phyloP scores from a whole-genome alignment of 1,284 basidiomycete genomes.

The Cerioporus squamosus region DNA sequence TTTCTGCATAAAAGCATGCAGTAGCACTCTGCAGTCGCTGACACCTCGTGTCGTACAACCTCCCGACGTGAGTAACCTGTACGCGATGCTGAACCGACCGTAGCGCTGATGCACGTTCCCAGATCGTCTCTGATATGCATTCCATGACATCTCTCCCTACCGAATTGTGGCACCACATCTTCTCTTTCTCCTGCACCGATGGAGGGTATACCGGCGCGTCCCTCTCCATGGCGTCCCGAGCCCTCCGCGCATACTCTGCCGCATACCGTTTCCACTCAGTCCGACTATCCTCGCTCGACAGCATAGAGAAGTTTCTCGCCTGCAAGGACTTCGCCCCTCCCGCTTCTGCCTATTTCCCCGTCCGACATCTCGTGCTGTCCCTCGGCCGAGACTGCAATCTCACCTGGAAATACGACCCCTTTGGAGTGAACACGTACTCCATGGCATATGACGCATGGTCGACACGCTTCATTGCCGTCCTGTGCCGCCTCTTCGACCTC shows the following conservation, averaged over 20 bases:
- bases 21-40: too few relatives aligned
- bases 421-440: not conserved
- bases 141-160: conserved; percentile 1
- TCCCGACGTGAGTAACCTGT: too few relatives aligned
- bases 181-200: conserved; percentile 11
- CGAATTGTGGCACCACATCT: conserved; percentile 9
- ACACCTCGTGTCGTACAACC: too few relatives aligned
- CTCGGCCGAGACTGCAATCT: conserved; percentile 5
- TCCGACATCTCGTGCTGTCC: conserved; percentile 12
- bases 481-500: conserved; percentile 3
- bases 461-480: not conserved
- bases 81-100: too few relatives aligned
- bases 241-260: conserved; percentile 6
- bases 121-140: not conserved
- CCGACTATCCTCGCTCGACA: not conserved
- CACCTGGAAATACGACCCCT: conserved; percentile 6
- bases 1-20: too few relatives aligned
- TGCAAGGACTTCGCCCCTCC: not conserved
- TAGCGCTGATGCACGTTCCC: too few relatives aligned
- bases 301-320: conserved; percentile 6
- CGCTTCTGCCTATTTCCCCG: not conserved
- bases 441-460: not conserved
- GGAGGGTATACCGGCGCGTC: conserved; percentile 7
- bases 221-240: conserved; percentile 6
- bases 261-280: conserved; percentile 13